Conservation (phyloP, 2,329 filamentous ascomycete genomes). For the Fusarium acutatum region DNA sequence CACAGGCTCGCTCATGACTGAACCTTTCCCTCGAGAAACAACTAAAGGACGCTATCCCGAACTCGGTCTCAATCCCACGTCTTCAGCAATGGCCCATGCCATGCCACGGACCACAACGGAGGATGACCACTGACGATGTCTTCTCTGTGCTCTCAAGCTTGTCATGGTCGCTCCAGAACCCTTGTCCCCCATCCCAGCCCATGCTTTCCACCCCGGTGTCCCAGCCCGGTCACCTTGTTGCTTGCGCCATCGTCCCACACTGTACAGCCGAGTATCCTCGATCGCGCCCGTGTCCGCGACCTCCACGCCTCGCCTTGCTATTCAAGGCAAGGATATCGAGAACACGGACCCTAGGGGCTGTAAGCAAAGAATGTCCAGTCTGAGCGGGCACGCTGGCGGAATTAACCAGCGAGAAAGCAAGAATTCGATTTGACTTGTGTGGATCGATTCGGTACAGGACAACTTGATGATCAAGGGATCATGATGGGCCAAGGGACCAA, state of each 20-base stretch:
- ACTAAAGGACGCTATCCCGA: constrained; percentile 23
- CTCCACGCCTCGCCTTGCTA: constrained; percentile 41
- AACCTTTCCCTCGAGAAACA: constrained; percentile 21
- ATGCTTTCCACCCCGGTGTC: constrained; percentile 35
- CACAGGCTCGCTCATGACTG: background rate
- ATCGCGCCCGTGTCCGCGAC: constrained; percentile 39
- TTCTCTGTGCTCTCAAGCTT: constrained; percentile 30
- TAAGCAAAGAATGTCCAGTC: constrained; percentile 13
- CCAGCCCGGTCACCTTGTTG: constrained; percentile 38
- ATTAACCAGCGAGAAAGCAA: constrained; percentile 28
- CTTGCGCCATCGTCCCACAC: constrained; percentile 46
- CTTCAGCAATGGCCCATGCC: constrained; percentile 34
- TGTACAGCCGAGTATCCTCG: constrained; percentile 43
- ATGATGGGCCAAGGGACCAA: constrained; percentile 21
- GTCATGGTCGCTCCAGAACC: constrained; percentile 40
- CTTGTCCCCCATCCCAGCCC: constrained; percentile 35
- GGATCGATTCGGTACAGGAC: constrained; percentile 27
- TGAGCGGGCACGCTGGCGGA: constrained; percentile 13
- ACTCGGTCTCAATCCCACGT: constrained; percentile 33
- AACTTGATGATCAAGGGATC: constrained; percentile 27
- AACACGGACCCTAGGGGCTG: constrained; percentile 6
- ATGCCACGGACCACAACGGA: constrained; percentile 28
- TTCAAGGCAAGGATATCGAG: constrained; percentile 33
- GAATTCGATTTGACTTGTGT: constrained; percentile 21
- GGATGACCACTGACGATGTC: constrained; percentile 31